Conservation (phyloP, 1,284 basidiomycete genomes). For the Moesziomyces globuligerus region DNA sequence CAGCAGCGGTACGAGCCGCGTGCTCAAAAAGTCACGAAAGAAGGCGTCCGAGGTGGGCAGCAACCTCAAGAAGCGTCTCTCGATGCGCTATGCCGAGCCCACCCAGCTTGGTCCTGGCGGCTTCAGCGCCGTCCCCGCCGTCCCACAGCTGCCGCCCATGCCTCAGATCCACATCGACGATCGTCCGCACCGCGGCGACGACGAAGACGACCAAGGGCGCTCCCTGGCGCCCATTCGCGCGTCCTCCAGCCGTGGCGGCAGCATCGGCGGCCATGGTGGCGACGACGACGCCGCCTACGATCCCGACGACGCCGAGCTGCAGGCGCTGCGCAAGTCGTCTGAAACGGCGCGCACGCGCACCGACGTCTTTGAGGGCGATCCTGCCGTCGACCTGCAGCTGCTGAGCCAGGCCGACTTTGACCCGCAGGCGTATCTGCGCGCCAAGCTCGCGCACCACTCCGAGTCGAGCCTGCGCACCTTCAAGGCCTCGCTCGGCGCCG, state of each 20-base stretch:
- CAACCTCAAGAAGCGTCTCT: conserved; percentile 65
- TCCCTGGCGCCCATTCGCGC: conserved; percentile 34
- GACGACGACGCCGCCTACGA: conserved; percentile 29
- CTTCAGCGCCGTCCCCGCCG: conserved; percentile 38
- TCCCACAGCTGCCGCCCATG: conserved; percentile 44
- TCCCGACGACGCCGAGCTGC: conserved; percentile 28
- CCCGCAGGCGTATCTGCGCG: conserved; percentile 56
- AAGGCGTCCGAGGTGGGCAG: conserved; percentile 58
- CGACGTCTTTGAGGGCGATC: conserved; percentile 41
- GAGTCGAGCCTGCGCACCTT: conserved; percentile 54
- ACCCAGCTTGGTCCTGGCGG: conserved; percentile 56
- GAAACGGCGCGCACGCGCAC: conserved; percentile 21
- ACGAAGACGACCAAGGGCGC: too few species aligned
- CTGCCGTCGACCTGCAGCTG: conserved; percentile 55
- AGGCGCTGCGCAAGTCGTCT: conserved; percentile 25
- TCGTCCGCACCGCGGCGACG: conserved; percentile 14
- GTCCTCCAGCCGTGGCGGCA: conserved; percentile 8
- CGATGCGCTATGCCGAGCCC: conserved; percentile 65
- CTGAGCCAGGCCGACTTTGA: conserved; percentile 60
- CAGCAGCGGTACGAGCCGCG: conserved; percentile 3
- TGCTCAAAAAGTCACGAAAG: conserved; percentile 46
- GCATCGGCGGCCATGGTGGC: too few species aligned
- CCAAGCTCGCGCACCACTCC: conserved; percentile 54
- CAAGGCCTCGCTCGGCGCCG: conserved; percentile 34
- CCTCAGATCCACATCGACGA: conserved; percentile 30